A percentile compares a stretch with the other conserved stretches of the same genome.
Evolutionary conservation across 129 eudicot species (phyloP).

Genomic region (Ambrosia artemisiifolia): DNA sequence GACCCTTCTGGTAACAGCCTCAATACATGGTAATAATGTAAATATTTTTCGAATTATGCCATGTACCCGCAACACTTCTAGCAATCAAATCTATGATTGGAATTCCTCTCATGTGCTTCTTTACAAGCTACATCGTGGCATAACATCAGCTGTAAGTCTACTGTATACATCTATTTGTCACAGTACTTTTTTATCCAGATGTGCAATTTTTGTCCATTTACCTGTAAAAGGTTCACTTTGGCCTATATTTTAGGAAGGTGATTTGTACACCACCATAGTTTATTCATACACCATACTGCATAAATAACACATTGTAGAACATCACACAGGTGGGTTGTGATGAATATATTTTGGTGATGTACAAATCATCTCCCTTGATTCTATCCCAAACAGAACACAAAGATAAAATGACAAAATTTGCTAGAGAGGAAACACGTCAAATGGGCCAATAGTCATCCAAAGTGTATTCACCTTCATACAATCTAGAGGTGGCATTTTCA

Average conservation of each 20-base stretch:
- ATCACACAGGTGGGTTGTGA: background rate
- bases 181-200: background rate
- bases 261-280: background rate
- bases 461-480: conserved; percentile 4
- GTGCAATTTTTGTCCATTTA: background rate
- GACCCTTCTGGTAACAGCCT: conserved; percentile 60
- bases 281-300: background rate
- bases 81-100: conserved; percentile 37
- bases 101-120: conserved; percentile 55
- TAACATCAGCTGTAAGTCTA: conserved; percentile 53
- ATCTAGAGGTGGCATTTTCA: background rate
- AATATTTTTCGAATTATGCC: conserved; percentile 60
- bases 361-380: background rate
- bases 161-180: conserved; percentile 26
- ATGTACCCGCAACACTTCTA: conserved; percentile 32
- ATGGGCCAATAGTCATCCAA: background rate
- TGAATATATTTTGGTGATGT: background rate
- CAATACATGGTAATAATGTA: conserved; percentile 50
- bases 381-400: background rate
- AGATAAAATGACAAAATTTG: background rate
- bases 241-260: background rate
- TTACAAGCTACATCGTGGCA: conserved; percentile 56
- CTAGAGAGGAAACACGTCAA: background rate
- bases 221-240: background rate
- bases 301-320: background rate